Evolutionary conservation across 805 yeast genomes (phyloP), one percentile per base, ranked within the genome.

Genomic region (Schwanniomyces sp.): DNA sequence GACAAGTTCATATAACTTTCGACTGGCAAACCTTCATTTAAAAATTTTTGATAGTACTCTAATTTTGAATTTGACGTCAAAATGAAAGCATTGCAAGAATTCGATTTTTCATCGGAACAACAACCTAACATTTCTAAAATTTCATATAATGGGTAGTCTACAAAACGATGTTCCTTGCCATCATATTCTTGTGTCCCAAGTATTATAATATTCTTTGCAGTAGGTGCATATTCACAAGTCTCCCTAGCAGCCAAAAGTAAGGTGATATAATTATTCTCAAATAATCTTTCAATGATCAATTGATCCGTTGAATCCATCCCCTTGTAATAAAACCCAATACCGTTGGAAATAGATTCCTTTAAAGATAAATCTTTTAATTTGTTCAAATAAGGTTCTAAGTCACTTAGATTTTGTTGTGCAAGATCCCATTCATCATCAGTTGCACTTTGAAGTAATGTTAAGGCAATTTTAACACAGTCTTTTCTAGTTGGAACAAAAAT

Each of bases 11-110:
- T 59, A 55, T 76, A 80, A 66, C 97, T 89, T 63, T 95, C 99
- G 25, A 90, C 71, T 0, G 98, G 97, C 10, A 90, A 62, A 0
- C 96, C 80, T 51, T 86, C 89, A 12, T 70, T 74, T 44, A 94
- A 59, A 60, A 91, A 88, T 57, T 84, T 82, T 45, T 76, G 79
- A 63, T 87, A 90, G 59, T 86, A 91, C 0, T 75, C 78, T 24
- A 79, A 67, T 54, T 77, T 82, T 2, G 81, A 58, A 41, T 76
- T 78, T 14, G 46, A 54, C 0, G 96, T 85, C 49, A 83, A 72
- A 4, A 92, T 69, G 30, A 80, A 53, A 0, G 77, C 86, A 27
- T 62, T 57, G 0, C 66, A 62, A 2, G 62, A 63, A 8, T 56
- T 51, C 17, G 43, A 45, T 52, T 2, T 50, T 43, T 66, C 59